phyloP scores from a whole-genome alignment of 306 rosid species.

The Coriaria nepalensis region DNA sequence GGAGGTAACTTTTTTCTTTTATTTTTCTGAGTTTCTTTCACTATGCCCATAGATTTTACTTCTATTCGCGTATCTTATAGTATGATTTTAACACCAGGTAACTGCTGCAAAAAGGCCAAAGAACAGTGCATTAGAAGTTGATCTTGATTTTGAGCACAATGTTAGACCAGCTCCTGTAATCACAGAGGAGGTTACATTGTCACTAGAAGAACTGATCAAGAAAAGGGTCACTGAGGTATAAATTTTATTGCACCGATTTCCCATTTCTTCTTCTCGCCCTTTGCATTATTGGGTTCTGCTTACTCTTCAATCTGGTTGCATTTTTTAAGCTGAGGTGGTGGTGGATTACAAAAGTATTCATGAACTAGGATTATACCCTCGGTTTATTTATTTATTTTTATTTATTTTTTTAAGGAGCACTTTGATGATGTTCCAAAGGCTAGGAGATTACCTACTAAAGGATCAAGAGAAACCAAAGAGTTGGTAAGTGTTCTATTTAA shows the following conservation, averaged over 20 bases:
- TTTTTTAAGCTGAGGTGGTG: no score
- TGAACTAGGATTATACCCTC: no score
- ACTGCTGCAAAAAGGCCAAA: conserved; percentile 74
- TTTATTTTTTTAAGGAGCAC: conserved; percentile 27
- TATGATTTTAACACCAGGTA: conserved; percentile 36
- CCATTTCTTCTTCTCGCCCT: no score
- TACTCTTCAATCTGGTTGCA: not conserved
- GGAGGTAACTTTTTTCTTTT: conserved; percentile 42
- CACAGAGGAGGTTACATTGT: conserved; percentile 75
- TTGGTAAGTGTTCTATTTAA: conserved; percentile 39
- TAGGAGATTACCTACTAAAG: conserved; percentile 48
- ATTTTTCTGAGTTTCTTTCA: conserved; percentile 1
- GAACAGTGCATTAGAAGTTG: conserved; percentile 81
- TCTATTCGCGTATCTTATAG: conserved; percentile 5
- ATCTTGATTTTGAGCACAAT: conserved; percentile 84
- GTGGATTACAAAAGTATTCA: no score
- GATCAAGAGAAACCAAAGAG: conserved; percentile 56
- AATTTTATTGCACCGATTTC: no score
- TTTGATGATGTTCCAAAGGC: conserved; percentile 69
- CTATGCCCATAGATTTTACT: not conserved
- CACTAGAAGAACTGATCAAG: conserved; percentile 68
- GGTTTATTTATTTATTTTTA: not conserved
- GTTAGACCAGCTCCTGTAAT: conserved; percentile 78
- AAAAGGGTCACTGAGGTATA: conserved; percentile 69
- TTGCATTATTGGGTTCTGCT: not conserved